Base-by-base conservation (phyloP, 305 asterid genomes). In the Rubia balearica region DNA sequence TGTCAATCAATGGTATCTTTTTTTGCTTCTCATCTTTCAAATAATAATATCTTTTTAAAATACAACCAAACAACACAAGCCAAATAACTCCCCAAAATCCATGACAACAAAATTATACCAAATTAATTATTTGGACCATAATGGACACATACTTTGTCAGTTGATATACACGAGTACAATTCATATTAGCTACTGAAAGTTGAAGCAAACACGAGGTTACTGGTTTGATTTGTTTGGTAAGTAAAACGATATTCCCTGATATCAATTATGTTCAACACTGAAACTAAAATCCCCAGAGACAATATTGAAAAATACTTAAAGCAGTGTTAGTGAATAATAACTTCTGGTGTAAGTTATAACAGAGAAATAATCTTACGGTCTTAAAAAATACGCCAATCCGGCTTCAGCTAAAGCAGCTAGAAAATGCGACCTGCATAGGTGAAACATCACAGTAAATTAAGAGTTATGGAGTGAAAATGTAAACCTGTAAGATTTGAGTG, bases 301-400 rank as follows among this genome's bases (percentile, higher is more conserved):
- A 21, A 21, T 21, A 57, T 21, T 2, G 16, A 19, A 57, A 57
- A 56, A 17, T 56, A 10, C 13, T 56, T 3, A 24, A 7, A 53
- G 61, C 61, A 56, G 33, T 17, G 2, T 56, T 56, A 0, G 64
- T 21, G 36, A 11, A 22, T 33, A 33, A 33, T n/a, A 7, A 56
- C 19, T 0, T 1, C 30, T 57, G 59, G 22, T 73, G 56, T 24
- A 64, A 62, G 36, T 33, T 33, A 3, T 33, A 33, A 33, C 59
- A 36, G 55, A 67, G 10, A 42, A 75, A 24, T 73, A 38, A 63
- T 69, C 88, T 85, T 85, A 87, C 96, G 59, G 42, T 41, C 83
- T 55, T 71, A 85, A 75, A 51, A 74, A 36, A 56, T 73, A 73
- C 71, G 87, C 76, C 70, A 75, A 76, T 82, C 83, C 80, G 38